Percentiles rank a stretch among this genome's conserved stretches.
phyloP scores from a whole-genome alignment of 805 yeast genomes.

The Metschnikowia kunwiensis region DNA sequence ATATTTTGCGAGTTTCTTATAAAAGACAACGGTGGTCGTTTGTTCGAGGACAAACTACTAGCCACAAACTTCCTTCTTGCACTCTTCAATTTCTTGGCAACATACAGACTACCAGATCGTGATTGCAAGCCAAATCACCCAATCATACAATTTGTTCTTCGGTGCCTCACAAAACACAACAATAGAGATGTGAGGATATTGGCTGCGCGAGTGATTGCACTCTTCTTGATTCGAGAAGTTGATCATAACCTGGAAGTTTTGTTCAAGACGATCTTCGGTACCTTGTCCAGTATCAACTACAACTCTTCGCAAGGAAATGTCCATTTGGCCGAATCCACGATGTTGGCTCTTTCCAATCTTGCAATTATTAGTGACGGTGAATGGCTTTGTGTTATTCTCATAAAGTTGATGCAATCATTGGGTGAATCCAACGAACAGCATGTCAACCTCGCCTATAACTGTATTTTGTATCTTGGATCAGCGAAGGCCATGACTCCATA shows the following conservation, averaged over 20 bases:
- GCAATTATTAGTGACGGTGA: constrained; percentile 65
- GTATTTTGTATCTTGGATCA: constrained; percentile 55
- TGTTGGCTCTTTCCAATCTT: constrained; percentile 61
- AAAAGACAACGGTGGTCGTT: constrained; percentile 2
- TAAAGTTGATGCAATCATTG: constrained; percentile 62
- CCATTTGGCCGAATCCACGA: constrained; percentile 56
- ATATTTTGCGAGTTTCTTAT: constrained; percentile 23
- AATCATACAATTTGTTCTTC: constrained; percentile 41
- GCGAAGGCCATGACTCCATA: constrained; percentile 64
- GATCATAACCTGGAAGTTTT: constrained; percentile 38
- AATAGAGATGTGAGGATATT: constrained; percentile 57
- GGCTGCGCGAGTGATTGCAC: constrained; percentile 52
- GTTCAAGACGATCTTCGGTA: constrained; percentile 43
- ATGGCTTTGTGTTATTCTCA: constrained; percentile 59
- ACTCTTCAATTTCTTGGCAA: constrained; percentile 48
- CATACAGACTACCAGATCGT: constrained; percentile 48
- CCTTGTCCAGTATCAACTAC: constrained; percentile 43
- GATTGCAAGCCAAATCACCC: constrained; percentile 20
- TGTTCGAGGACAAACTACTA: constrained; percentile 25
- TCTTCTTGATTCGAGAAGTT: constrained; percentile 41
- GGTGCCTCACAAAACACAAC: constrained; percentile 34
- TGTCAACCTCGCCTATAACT: constrained; percentile 65
- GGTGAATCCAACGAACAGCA: constrained; percentile 64
- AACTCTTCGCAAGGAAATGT: constrained; percentile 23
- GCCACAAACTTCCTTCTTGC: constrained; percentile 45